A percentile compares a stretch with the other conserved stretches of the same genome.
Evolutionary conservation across 371 early-diverging fungal species (phyloP).

Genomic region (Rhizopus stolonifer): DNA sequence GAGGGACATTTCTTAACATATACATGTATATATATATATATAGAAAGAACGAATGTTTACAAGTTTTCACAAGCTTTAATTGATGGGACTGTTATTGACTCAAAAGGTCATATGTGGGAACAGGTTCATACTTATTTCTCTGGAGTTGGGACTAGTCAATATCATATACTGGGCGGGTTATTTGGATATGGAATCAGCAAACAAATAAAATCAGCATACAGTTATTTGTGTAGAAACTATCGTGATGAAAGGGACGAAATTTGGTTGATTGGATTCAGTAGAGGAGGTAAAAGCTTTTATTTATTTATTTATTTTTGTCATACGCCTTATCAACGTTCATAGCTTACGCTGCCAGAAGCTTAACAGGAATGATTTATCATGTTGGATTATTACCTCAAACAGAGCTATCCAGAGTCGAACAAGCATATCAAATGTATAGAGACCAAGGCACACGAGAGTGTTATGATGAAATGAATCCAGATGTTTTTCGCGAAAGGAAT

Average conservation of each 20-base stretch:
- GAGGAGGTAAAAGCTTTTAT: conserved; percentile 39
- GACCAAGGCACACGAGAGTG: conserved; percentile 4
- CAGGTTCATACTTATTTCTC: conserved; percentile 26
- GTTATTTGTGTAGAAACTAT: conserved; percentile 25
- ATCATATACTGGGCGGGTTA: conserved; percentile 28
- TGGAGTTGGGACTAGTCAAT: conserved; percentile 26
- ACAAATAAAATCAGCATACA: conserved; percentile 34
- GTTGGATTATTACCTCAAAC: conserved; percentile 33
- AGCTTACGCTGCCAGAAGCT: conserved; percentile 41
- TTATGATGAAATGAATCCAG: conserved; percentile 7
- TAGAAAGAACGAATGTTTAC: conserved; percentile 36
- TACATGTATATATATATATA: too few species aligned
- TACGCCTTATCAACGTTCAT: neutral
- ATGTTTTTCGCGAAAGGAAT: conserved; percentile 23
- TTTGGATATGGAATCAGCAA: conserved; percentile 39
- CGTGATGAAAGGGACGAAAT: conserved; percentile 30
- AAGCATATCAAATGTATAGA: conserved; percentile 34
- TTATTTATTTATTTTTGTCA: too few species aligned
- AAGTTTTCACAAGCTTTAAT: conserved; percentile 14
- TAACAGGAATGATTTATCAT: conserved; percentile 41
- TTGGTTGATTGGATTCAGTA: conserved; percentile 40
- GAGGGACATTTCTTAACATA: too few species aligned
- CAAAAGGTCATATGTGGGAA: conserved; percentile 13
- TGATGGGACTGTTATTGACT: neutral
- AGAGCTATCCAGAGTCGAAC: conserved; percentile 5